These are phyloP conservation scores for Paraconiothyrium sp. DNA, from an alignment of 2,329 filamentous ascomycete genomes.

Conservation along the genomic window DNA sequence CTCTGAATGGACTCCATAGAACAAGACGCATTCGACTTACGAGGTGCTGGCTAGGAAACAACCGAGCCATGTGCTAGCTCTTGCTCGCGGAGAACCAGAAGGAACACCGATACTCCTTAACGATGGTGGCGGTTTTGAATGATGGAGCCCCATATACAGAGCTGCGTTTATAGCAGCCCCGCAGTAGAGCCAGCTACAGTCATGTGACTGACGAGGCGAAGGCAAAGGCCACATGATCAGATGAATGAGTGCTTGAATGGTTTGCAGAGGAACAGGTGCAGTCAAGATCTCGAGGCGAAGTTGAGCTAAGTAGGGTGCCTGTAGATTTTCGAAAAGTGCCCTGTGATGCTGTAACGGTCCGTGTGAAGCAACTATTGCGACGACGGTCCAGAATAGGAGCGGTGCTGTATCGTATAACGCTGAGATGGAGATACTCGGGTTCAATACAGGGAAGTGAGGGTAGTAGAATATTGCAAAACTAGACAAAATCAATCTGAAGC, in stretches of 20 bases:
- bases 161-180: conserved; percentile 34
- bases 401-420: conserved; percentile 26
- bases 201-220: conserved; percentile 22
- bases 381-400: conserved; percentile 35
- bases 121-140: conserved; percentile 24
- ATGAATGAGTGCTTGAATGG: conserved; percentile 31
- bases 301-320: conserved; percentile 19
- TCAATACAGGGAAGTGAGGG: conserved; percentile 33
- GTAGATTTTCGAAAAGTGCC: conserved; percentile 16
- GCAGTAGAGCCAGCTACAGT: conserved; percentile 36
- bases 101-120: conserved; percentile 28
- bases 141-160: conserved; percentile 33
- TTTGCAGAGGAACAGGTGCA: conserved; percentile 30
- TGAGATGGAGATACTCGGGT: conserved; percentile 27
- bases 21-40: conserved; percentile 19
- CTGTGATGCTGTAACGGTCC: conserved; percentile 19
- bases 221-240: conserved; percentile 32
- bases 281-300: conserved; percentile 25
- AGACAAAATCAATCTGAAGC: not conserved
- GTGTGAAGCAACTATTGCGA: conserved; percentile 24
- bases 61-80: conserved; percentile 33
- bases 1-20: not conserved
- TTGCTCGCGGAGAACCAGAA: conserved; percentile 25
- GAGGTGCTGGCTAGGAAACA: conserved; percentile 31
- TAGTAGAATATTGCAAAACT: conserved; percentile 31